Base-by-base conservation (phyloP, 257 asterid genomes). In the Solanum appendiculatum region DNA sequence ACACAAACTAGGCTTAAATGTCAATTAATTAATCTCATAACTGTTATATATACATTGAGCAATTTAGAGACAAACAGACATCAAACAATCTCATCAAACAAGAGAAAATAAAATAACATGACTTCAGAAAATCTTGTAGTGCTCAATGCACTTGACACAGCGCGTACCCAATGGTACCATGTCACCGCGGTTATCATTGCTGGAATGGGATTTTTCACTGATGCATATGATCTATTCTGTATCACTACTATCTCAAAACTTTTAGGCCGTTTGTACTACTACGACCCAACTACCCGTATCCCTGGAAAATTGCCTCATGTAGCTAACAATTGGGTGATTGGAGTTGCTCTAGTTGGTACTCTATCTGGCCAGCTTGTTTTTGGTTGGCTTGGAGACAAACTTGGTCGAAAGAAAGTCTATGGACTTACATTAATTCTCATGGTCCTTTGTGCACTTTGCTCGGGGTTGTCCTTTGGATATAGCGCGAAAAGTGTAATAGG, bases 151-250 rank as follows among this genome's bases (percentile, higher is more conserved):
- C 95, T 94, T 77, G 97, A 94, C 88, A 87, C 80, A 23, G 97
- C 97, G 5, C 93, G 92, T 39, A 93, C 94, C 20, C 97, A 94
- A 69, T 89, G 77, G 89, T 92, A 92, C 88, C 95, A 94, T 77
- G 93, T 94, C 92, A 94, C 94, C 13, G 94, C 97, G 1, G 93
- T 94, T 33, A 91, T 93, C 70, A 91, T 94, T 18, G 94, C 95
- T n/a, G 96, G 96, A 4, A 93, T 93, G 96, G 96, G 96, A 9
- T 93, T 93, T 84, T 93, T 93, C 92, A 93, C 96, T 1, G 96
- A 93, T 64, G 96, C 96, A 12, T 93, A 93, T 27, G 96, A 93
- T 84, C 95, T 93, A 54, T 92, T 93, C 86, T 86, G 93, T 81
- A 91, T 93, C 46, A 90, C 94, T 54, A 83, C 91, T 20, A 75